Conservation (phyloP, 1,139 yeast genomes). For the Candida glucosophila region DNA sequence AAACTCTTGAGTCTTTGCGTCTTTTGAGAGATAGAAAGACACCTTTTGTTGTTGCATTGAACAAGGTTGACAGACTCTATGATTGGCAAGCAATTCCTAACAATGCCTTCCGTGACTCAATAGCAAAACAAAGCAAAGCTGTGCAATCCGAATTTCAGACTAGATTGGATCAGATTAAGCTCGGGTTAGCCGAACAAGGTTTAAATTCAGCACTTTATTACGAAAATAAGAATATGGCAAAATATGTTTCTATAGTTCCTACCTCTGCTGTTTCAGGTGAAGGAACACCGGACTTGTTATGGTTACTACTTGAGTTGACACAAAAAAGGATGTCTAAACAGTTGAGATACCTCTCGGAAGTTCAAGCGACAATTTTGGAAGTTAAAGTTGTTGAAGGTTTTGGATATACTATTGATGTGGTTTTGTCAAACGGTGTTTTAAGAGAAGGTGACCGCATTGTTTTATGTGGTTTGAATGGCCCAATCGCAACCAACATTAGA, state of each 20-base stretch:
- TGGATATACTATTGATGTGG: conserved; percentile 97
- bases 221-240: conserved; percentile 89
- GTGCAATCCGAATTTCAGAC: conserved; percentile 91
- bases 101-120: conserved; percentile 92
- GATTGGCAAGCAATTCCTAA: conserved; percentile 90
- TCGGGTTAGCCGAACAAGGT: conserved; percentile 96
- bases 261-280: conserved; percentile 99
- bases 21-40: conserved; percentile 94
- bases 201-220: conserved; percentile 93
- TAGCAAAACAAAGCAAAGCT: conserved; percentile 68
- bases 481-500: conserved; percentile 94
- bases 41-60: conserved; percentile 92
- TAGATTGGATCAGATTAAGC: conserved; percentile 76
- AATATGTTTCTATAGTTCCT: conserved; percentile 93
- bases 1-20: conserved; percentile 88
- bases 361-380: conserved; percentile 95
- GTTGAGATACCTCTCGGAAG: conserved; percentile 87
- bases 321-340: conserved; percentile 99
- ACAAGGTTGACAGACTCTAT: conserved; percentile 93
- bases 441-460: conserved; percentile 94
- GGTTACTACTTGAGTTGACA: conserved; percentile 90
- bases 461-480: conserved; percentile 96
- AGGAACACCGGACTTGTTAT: conserved; percentile 98
- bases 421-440: conserved; percentile 87
- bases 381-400: conserved; percentile 98